Evolutionary conservation across 2,329 filamentous ascomycete species (phyloP), one percentile per base, ranked within the genome.

Genomic region (Cladosporium velox): DNA sequence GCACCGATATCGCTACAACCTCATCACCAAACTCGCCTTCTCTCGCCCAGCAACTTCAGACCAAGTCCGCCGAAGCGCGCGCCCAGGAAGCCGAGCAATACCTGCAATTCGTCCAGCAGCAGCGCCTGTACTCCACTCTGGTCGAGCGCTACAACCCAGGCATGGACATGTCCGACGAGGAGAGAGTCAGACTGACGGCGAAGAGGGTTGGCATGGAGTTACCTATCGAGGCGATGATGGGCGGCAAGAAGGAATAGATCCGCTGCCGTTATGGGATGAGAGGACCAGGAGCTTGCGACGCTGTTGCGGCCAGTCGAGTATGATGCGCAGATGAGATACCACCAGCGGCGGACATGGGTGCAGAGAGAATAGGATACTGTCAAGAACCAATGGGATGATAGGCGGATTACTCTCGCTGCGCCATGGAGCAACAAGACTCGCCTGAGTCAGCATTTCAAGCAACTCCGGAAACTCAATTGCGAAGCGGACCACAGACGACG

Each of bases 101-200:
- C 71, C 79, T 93, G 30, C 85, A 88, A 66, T 98, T 97, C 77
- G 84, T 95, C 24, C 87, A 87, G 72, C 90, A 93, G n/a, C 95
- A 99, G 82, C 85, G 93, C 62, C 87, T 87, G 76, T 97, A 98
- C 77, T 86, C 87, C 30, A 89, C 87, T 18, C 81, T 98, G 52
- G 78, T 98, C 44, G 93, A 97, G 80, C 86, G 93, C 72, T 98
- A 99, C 80, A 98, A 98, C 78, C 93, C 93, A 0, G 93, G 93
- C 21, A 92, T 96, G 88, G 87, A 87, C 71, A 91, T 97, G 90
- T 88, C 90, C 70, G 90, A 96, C 79, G 85, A 88, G 76, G 93
- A 98, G 82, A 85, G 91, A 67, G 88, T 97, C 51, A 82, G 92
- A 66, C 81, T 97, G 81, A 91, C 91, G 64, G 95, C 95, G 10